Evolutionary conservation across 2,329 filamentous ascomycete species (phyloP).

Genomic region (Hypoxylon sp.): DNA sequence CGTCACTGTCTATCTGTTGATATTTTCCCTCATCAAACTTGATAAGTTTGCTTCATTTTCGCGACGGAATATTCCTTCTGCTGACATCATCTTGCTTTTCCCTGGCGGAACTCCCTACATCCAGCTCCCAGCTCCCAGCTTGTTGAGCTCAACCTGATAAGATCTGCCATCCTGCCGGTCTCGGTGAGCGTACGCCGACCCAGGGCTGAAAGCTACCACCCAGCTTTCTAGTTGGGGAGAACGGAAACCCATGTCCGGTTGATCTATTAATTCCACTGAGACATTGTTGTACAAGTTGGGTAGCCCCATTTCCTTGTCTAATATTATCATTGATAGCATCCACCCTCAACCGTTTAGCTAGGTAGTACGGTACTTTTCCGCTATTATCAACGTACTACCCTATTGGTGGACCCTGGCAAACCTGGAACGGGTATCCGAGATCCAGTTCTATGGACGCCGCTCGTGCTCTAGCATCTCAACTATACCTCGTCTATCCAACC

Average conservation of each 20-base stretch:
- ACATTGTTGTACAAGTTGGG: conserved; percentile 43
- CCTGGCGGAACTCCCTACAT: conserved; percentile 19
- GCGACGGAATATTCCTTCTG: conserved; percentile 35
- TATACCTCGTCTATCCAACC: conserved; percentile 14
- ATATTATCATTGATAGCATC: conserved; percentile 19
- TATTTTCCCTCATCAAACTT: conserved; percentile 22
- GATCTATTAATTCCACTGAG: conserved; percentile 38
- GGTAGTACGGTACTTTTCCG: not conserved
- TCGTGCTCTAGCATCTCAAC: conserved; percentile 21
- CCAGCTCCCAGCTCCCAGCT: conserved; percentile 25
- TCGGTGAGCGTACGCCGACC: conserved; percentile 35
- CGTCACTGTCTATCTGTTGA: conserved; percentile 23
- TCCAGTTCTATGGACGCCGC: conserved; percentile 23
- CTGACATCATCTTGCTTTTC: conserved; percentile 44
- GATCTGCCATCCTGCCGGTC: conserved; percentile 34
- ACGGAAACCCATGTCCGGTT: conserved; percentile 37
- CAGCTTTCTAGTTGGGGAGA: conserved; percentile 36
- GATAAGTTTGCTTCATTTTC: conserved; percentile 19
- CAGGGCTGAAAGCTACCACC: conserved; percentile 30
- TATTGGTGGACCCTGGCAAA: conserved; percentile 29
- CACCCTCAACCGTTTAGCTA: conserved; percentile 32
- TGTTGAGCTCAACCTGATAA: conserved; percentile 45
- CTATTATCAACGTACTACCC: conserved; percentile 32
- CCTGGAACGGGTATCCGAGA: conserved; percentile 37
- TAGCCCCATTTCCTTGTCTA: conserved; percentile 34